Evolutionary conservation across 2,329 filamentous ascomycete genomes (phyloP), one percentile per base, ranked within the genome.

Genomic region (Penicillium decumbens): DNA sequence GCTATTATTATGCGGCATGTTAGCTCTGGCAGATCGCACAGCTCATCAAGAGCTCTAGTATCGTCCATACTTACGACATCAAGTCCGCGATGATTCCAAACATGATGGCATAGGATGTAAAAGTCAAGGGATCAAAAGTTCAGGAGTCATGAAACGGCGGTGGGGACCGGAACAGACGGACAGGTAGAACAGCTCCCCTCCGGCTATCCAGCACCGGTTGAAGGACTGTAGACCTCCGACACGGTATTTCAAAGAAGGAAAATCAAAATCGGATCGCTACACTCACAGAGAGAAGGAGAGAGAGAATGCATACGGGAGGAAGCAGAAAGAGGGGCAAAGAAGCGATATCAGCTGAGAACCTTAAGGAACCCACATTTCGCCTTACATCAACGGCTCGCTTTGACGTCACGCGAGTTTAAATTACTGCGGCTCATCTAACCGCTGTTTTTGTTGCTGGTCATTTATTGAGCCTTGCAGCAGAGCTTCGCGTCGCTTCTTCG

Each of bases 11-110:
- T 18, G 67, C 44, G 45, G 24, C 41, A 35, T 59, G 33, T 56
- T 52, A 54, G 53, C 47, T 45, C 43, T 38, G 12, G 18, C 30
- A 6, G 24, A 12, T 15, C 28, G 38, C 23, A 27, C n/a, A 40
- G 20, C 13, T 27, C 38, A 9, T 3, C 9, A 12, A 18, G 9
- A 37, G 33, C 33, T 37, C 33, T 20, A 37, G 8, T 20, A 8
- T 6, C 7, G 1, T 20, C 8, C 18, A n/a, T 8, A 65, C 85
- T 75, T 75, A 90, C 87, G 87, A 88, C 70, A 90, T 75, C 62
- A 89, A 76, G 72, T 88, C 87, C 62, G 87, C 82, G 62, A 90
- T 80, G 61, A 89, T 80, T 71, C 87, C 84, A 66, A 91, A 89
- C 86, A 91, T 88, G 71, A 48, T 73, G 62, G 39, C 23, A 27